These are phyloP conservation scores for Coemansia sp. DNA, from an alignment of 192 early-diverging fungal genomes.

Conservation along the genomic window DNA sequence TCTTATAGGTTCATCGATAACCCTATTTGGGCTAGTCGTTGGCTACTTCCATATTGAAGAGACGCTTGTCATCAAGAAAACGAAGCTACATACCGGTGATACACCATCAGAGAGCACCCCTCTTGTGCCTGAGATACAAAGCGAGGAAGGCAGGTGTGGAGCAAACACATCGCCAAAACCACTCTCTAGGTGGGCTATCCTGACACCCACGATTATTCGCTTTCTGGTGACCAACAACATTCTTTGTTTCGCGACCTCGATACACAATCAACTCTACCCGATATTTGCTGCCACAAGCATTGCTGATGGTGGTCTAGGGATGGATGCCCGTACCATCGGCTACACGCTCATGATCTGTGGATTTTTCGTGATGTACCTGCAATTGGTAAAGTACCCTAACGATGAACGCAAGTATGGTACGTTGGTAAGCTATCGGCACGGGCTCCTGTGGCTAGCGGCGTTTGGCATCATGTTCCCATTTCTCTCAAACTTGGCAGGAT, in stretches of 20 bases:
- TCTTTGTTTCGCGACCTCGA: constrained; percentile 20
- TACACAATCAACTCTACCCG: too few relatives aligned
- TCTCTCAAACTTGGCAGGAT: constrained; percentile 4
- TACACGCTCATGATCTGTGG: constrained; percentile 37
- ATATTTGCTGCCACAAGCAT: constrained; percentile 15
- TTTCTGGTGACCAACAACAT: constrained; percentile 22
- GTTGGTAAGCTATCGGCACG: constrained; percentile 37
- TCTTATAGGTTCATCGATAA: constrained; percentile 60
- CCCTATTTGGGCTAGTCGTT: constrained; percentile 61
- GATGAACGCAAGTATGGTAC: too few relatives aligned
- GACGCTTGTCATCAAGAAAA: constrained; percentile 23
- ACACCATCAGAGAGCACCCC: constrained; percentile 8
- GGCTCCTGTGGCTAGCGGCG: constrained; percentile 9
- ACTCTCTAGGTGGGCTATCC: constrained; percentile 8
- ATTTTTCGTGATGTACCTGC: constrained; percentile 46
- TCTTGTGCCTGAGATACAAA: constrained; percentile 1
- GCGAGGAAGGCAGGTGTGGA: background rate
- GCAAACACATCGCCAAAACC: background rate
- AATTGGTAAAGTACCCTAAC: too few relatives aligned
- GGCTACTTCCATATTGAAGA: constrained; percentile 65
- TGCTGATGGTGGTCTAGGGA: constrained; percentile 58
- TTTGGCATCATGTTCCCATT: constrained; percentile 4
- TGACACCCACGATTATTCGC: constrained; percentile 16
- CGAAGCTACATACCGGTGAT: background rate
- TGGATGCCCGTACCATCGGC: too few relatives aligned